A percentile compares a stretch with the other conserved stretches of the same genome.
These are phyloP conservation scores for Nicotiana paniculata DNA, from an alignment of 257 asterid genomes.

Conservation along the genomic window DNA sequence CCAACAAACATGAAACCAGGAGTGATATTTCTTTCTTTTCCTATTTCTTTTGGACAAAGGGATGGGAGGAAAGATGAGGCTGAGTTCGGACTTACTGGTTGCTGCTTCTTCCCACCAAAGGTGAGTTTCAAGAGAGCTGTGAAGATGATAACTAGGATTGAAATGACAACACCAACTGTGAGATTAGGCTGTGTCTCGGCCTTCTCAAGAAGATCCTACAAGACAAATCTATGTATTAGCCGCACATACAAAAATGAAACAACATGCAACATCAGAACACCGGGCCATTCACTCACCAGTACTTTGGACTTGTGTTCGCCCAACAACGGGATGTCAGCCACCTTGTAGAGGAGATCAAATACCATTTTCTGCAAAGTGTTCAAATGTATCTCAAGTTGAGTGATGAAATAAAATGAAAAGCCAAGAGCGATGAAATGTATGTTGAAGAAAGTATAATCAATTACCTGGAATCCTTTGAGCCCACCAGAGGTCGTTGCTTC, in stretches of 20 bases:
- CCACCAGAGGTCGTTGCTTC: slow-evolving; percentile 52
- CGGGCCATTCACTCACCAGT: slow-evolving; percentile 38
- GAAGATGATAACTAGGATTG: slow-evolving; percentile 45
- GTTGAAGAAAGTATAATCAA: neutral
- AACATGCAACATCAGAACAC: neutral
- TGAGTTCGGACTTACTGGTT: slow-evolving; percentile 31
- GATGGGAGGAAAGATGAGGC: neutral
- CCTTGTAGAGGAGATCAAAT: slow-evolving; percentile 74
- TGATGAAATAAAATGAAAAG: neutral
- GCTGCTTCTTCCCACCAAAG: slow-evolving; percentile 83
- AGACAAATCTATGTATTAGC: slow-evolving; percentile 3
- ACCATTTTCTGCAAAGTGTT: slow-evolving; percentile 51
- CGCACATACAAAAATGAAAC: neutral
- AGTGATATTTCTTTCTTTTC: neutral
- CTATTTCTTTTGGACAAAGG: neutral
- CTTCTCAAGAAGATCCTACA: slow-evolving; percentile 75
- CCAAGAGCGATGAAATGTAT: neutral
- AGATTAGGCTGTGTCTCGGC: slow-evolving; percentile 88
- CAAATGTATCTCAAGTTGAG: neutral
- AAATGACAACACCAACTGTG: slow-evolving; percentile 51
- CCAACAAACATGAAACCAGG: neutral
- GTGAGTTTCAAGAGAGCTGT: slow-evolving; percentile 54
- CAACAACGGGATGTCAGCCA: slow-evolving; percentile 79
- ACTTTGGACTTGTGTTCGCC: slow-evolving; percentile 63
- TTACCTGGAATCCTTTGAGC: slow-evolving; percentile 81